Base-by-base conservation (phyloP, 441 rosid species). In the Geranium incanum region DNA sequence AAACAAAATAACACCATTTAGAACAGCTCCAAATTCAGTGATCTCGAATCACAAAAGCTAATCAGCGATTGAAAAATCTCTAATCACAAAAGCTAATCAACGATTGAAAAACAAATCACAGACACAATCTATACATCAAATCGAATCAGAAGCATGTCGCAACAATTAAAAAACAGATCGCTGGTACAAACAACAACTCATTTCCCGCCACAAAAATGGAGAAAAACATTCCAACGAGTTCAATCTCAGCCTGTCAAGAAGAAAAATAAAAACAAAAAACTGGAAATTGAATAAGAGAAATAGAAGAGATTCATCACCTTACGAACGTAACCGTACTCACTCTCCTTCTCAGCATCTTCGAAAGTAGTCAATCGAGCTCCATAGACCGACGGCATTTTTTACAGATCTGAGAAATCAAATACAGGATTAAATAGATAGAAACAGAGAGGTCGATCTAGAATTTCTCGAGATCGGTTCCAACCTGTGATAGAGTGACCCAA, bases 311-410 rank as follows among this genome's bases (percentile, higher is more conserved):
- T 33, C 7, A 57, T 57, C 2, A 95, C 99, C 97, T 95, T 95
- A 68, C 98, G 99, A 75, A 95, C 95, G 70, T 93, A 91, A 72
- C 99, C 98, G 74, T 88, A 93, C 87, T 95, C 97, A 84, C 98
- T 93, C 88, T 95, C 99, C 82, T 93, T 92, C 87, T 95, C 97
- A 36, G 90, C 79, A 72, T 95, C 99, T 81, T 95, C 99, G 72
- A 95, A 95, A 19, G 99, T 89, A 23, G 98, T 95, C 78, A 95
- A 78, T 71, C 93, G 86, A 39, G 88, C 91, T 82, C 89, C 95
- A 81, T 95, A 88, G 65, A 82, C 89, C 5, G 98, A 80, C 78
- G 98, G 91, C 98, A 95, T 95, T 79, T 84, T 85, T 66, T 33
- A 1, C 15, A 55, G 62, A 55, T 55, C 62, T 55, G 23, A 57